These are phyloP conservation scores for Cutaneotrichosporon cavernicola DNA, from an alignment of 1,284 basidiomycete genomes.

Conservation along the genomic window DNA sequence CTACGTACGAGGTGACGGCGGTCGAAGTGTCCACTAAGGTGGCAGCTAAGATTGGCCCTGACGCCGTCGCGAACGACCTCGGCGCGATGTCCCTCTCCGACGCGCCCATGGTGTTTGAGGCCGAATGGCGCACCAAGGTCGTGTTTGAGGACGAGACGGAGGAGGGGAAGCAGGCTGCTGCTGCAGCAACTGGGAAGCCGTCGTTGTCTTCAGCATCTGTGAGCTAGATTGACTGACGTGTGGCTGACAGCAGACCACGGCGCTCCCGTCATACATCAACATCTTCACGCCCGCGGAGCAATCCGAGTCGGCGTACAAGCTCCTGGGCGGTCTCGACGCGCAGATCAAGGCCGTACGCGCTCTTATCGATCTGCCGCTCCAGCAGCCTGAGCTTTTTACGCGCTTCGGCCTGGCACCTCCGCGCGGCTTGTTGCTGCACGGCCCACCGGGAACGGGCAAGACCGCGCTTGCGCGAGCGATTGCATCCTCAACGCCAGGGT, in stretches of 20 bases:
- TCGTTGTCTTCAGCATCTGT: conserved; percentile 2
- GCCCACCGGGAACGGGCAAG: conserved; percentile 92
- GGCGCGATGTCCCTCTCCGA: conserved; percentile 56
- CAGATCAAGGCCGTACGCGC: conserved; percentile 88
- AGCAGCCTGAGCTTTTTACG: conserved; percentile 81
- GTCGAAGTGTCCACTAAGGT: conserved; percentile 58
- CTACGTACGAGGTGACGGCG: conserved; percentile 58
- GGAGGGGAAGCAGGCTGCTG: background rate
- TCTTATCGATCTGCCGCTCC: conserved; percentile 91
- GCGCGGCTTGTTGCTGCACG: conserved; percentile 82
- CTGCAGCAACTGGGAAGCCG: background rate
- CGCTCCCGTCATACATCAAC: conserved; percentile 49
- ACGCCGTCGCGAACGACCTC: conserved; percentile 16
- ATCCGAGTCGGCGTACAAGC: conserved; percentile 56
- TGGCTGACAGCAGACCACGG: conserved; percentile 18
- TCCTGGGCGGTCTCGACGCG: conserved; percentile 81
- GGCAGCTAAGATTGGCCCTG: conserved; percentile 16
- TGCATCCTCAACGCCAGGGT: conserved; percentile 69
- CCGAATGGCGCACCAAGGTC: conserved; percentile 50
- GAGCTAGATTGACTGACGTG: background rate
- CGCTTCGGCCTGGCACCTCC: conserved; percentile 89
- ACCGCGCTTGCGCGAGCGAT: conserved; percentile 89
- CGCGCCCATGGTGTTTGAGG: conserved; percentile 49
- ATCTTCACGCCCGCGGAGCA: conserved; percentile 44
- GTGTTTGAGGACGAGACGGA: conserved; percentile 20